phyloP scores from a whole-genome alignment of 768 basidiomycete species.

The Butyriboletus loyo region DNA sequence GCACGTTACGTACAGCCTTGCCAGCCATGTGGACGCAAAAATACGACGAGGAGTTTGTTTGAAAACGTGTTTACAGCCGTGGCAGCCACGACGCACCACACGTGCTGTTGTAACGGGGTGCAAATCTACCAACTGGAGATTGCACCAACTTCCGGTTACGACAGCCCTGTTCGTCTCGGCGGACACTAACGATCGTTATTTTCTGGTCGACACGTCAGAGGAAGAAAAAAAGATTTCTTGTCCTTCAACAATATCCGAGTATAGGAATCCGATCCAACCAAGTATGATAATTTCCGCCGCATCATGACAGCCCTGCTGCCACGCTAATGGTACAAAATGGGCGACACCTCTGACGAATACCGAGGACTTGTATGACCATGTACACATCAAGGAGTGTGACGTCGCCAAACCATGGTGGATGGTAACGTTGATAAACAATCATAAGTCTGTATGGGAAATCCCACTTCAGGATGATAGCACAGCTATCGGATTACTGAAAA shows the following conservation, averaged over 20 bases:
- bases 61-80: neutral
- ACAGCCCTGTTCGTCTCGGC: neutral
- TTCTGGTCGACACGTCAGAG: neutral
- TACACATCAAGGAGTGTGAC: conserved; percentile 14
- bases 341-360: conserved; percentile 1
- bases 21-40: conserved; percentile 15
- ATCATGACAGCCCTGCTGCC: conserved; percentile 15
- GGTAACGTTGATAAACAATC: conserved; percentile 9
- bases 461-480: conserved; percentile 8
- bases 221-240: neutral
- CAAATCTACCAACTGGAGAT: conserved; percentile 4
- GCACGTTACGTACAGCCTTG: conserved; percentile 27
- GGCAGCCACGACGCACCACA: neutral
- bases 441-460: neutral
- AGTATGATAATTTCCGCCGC: conserved; percentile 1
- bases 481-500: conserved; percentile 21
- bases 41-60: neutral
- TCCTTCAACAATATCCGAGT: neutral
- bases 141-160: neutral
- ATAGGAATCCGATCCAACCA: conserved; percentile 1
- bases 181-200: neutral
- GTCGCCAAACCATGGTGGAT: conserved; percentile 1
- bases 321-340: conserved; percentile 19
- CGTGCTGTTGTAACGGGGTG: neutral
- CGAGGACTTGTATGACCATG: conserved; percentile 3